Evolutionary conservation across 1,139 yeast genomes (phyloP), one percentile per base, ranked within the genome.

Genomic region (Wickerhamiella infanticola): DNA sequence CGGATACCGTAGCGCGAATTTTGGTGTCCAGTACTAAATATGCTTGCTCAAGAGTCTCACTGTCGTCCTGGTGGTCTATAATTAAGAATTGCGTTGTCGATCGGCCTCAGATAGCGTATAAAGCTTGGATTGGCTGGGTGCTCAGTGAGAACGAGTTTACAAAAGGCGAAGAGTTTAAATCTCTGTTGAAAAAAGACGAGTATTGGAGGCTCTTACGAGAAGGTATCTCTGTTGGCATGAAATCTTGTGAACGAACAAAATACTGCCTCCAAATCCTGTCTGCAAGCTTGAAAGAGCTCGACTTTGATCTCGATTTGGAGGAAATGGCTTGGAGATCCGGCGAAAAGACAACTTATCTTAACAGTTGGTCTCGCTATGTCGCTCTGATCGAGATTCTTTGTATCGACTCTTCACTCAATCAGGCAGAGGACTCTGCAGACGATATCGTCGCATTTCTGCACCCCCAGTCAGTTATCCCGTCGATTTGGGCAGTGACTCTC

Each of bases 331-430:
- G 86, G 80, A 62, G 67, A n/a, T 47, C 55, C 0, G 25, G 55
- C 0, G 52, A 65, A 1, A 55, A 55, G 3, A 57, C 58, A 0
- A 54, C 55, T 3, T 67, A 70, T 44, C 55, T 74, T 36, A 66
- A 66, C 13, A 75, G 77, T 41, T 86, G 95, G 95, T 71, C 74
- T 42, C 69, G 84, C 50, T 86, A 69, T 55, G 69, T 77, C 35
- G 82, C 95, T 0, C 64, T 86, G 11, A 81, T 77, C 53, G 95
- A 86, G 57, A 81, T 86, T 43, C 65, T 84, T 38, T 93, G 86
- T 1, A 72, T 86, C 42, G 96, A 86, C 59, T 79, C 95, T 0
- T 82, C 95, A 0, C 65, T 83, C 55, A 88, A 86, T 56, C 96
- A 86, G 61, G 78, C 90, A 0, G 79, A 79, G 53, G 95, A 86